Evolutionary conservation across 306 rosid species (phyloP), one percentile per base, ranked within the genome.

Genomic region (Dryas drummondii): DNA sequence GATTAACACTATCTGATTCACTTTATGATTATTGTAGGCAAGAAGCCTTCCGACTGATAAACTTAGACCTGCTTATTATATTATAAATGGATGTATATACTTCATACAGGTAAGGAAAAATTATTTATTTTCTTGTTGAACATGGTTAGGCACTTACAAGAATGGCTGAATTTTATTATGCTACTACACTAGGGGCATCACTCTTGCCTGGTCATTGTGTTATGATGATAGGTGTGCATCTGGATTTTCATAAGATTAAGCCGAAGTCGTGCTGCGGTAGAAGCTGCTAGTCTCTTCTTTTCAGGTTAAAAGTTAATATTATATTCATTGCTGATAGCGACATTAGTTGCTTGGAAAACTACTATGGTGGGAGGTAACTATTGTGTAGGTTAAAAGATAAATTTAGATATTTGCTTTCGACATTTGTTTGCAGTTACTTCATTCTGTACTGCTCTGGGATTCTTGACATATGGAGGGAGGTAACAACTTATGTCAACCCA

Each of bases 391-490:
- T 45, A 45, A 46, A 8, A 15, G 66, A 54, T 66, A 46, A 22
- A 48, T 64, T 64, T 42, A 19, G 70, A 69, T 65, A 75, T 40
- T 9, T 51, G 59, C 14, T 79, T 80, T 56, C 22, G n/a, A 68
- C 19, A 50, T 41, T 74, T n/a, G 50, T 78, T 87, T 79, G 75
- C 90, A 91, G 97, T 80, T 66, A 79, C 77, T 75, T 89, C 93
- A 68, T 88, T 91, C 55, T 84, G 74, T 71, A 88, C 91, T 64
- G 90, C 93, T 74, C 82, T 89, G 49, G 94, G 90, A 75, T 91
- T 91, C 80, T 75, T 91, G 83, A 67, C 86, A 73, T 91, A 91
- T 73, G 97, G 97, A 72, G 97, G 97, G 79, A 91, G 97, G 97
- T 89, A 87, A 84, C 64, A 6, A 26, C 11, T 56, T 12, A 64